These are phyloP conservation scores for Nannizziopsis barbatae DNA, from an alignment of 2,329 filamentous ascomycete genomes.

Conservation along the genomic window DNA sequence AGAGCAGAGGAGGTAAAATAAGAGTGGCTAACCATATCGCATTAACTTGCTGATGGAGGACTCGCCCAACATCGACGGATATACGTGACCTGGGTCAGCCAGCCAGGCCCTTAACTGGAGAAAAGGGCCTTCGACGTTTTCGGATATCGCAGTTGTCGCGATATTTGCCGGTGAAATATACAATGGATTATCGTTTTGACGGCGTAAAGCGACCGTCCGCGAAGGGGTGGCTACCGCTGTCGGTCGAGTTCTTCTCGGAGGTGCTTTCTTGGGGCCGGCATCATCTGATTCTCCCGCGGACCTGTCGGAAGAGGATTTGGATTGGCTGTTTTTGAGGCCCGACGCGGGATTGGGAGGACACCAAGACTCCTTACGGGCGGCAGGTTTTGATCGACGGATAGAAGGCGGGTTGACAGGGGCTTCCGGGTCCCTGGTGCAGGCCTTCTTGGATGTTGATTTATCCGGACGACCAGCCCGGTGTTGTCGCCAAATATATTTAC, in stretches of 20 bases:
- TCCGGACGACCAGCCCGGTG: slow-evolving; percentile 15
- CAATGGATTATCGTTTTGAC: not conserved
- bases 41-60: slow-evolving; percentile 16
- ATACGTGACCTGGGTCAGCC: slow-evolving; percentile 11
- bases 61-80: slow-evolving; percentile 15
- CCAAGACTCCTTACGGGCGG: not conserved
- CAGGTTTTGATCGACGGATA: not conserved
- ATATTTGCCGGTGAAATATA: not conserved
- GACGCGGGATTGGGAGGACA: not conserved
- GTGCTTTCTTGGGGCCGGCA: not conserved
- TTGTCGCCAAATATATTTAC: slow-evolving; percentile 18
- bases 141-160: not conserved
- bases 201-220: not conserved
- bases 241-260: not conserved
- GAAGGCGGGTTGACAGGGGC: not conserved
- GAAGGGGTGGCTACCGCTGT: not conserved
- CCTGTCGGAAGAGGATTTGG: not conserved
- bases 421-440: not conserved
- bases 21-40: slow-evolving; percentile 15
- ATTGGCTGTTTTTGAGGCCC: not conserved
- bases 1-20: not conserved
- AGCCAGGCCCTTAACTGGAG: slow-evolving; percentile 14
- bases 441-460: not conserved
- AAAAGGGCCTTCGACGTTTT: slow-evolving; percentile 11
- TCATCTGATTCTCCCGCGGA: not conserved